Evolutionary conservation across 495 filamentous ascomycete species (phyloP).

Genomic region (Trichoderma gamsii): DNA sequence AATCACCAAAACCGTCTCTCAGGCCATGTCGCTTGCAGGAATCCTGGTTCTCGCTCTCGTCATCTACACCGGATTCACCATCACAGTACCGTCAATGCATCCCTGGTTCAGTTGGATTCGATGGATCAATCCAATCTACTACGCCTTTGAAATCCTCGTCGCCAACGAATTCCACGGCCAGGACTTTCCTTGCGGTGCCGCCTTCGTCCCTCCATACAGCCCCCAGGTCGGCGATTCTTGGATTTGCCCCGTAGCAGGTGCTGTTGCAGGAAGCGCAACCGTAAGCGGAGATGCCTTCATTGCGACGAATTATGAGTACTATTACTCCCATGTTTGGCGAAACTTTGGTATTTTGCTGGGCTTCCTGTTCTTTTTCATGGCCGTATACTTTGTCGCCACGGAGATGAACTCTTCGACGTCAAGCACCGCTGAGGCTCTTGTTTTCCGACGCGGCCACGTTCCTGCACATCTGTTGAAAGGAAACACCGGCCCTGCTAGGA

Average conservation of each 20-base stretch:
- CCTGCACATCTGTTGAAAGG: constrained; percentile 42
- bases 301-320: constrained; percentile 54
- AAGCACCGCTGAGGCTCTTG: constrained; percentile 81
- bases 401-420: constrained; percentile 71
- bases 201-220: constrained; percentile 39
- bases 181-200: constrained; percentile 33
- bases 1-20: constrained; percentile 59
- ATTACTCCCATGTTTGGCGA: constrained; percentile 60
- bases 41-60: constrained; percentile 64
- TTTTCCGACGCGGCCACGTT: constrained; percentile 74
- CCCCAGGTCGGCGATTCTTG: constrained; percentile 39
- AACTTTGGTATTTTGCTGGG: constrained; percentile 76
- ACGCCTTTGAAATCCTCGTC: constrained; percentile 67
- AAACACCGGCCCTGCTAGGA: constrained; percentile 47
- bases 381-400: constrained; percentile 60
- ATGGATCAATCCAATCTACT: constrained; percentile 76
- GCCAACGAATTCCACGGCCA: constrained; percentile 62
- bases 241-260: constrained; percentile 59
- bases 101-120: constrained; percentile 78
- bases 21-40: constrained; percentile 66
- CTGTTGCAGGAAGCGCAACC: constrained; percentile 46
- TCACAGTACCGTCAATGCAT: constrained; percentile 67
- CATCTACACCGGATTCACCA: constrained; percentile 78
- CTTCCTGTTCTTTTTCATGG: constrained; percentile 63
- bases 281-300: constrained; percentile 65